phyloP scores from a whole-genome alignment of 2,329 filamentous ascomycete species.

The Colletotrichum musicola region DNA sequence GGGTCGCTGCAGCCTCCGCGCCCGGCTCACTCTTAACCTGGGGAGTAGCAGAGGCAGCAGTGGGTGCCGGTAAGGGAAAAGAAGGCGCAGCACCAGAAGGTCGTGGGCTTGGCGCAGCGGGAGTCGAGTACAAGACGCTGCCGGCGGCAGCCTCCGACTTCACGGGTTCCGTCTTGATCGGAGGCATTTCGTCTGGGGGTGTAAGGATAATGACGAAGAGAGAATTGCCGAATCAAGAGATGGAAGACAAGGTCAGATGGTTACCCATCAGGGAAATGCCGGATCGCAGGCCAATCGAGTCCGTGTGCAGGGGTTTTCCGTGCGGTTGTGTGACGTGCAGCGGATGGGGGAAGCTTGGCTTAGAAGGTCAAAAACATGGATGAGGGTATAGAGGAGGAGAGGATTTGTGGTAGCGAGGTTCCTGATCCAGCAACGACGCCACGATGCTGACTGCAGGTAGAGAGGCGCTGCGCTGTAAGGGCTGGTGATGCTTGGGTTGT shows the following conservation, averaged over 20 bases:
- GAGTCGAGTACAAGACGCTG: neutral
- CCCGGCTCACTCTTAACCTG: neutral
- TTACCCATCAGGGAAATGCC: neutral
- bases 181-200: conserved; percentile 10
- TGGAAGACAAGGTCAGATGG: too few relatives aligned
- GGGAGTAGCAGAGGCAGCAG: neutral
- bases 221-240: too few relatives aligned
- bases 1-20: too few relatives aligned
- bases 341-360: neutral
- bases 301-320: neutral
- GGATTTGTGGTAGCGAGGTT: neutral
- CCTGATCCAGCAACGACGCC: neutral
- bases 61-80: neutral
- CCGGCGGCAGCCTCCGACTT: neutral
- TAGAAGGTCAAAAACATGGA: neutral
- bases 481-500: neutral
- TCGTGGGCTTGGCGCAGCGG: neutral
- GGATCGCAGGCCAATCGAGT: neutral
- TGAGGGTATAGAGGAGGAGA: neutral
- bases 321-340: neutral
- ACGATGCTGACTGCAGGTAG: neutral
- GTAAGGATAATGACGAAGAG: conserved; percentile 2
- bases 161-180: conserved; percentile 16
- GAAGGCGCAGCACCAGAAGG: neutral
- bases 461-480: neutral